phyloP scores from a whole-genome alignment of 192 early-diverging fungal species.

The Oehlia diaphana region DNA sequence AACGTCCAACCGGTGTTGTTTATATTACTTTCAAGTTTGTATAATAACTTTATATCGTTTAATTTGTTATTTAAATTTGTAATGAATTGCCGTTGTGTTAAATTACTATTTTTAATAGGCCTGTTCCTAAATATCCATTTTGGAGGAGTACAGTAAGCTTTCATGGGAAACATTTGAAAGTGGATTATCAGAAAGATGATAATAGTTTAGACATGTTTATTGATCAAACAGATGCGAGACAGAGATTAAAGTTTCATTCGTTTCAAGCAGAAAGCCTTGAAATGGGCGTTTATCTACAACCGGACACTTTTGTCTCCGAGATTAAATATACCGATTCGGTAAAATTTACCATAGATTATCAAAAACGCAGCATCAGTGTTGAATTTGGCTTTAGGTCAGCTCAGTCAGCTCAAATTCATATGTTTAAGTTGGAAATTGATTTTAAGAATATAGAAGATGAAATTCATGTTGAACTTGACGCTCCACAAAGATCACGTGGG shows the following conservation, averaged over 20 bases:
- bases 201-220: not conserved
- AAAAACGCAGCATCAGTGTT: conserved; percentile 29
- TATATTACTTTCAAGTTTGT: conserved; percentile 26
- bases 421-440: conserved; percentile 31
- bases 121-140: not conserved
- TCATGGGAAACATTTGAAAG: conserved; percentile 27
- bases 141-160: conserved; percentile 11
- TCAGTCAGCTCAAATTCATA: not conserved
- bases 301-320: conserved; percentile 32
- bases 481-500: not conserved
- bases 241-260: not conserved
- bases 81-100: not conserved
- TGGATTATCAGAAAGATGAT: conserved; percentile 6
- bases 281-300: conserved; percentile 31
- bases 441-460: conserved; percentile 40
- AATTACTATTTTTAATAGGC: not conserved
- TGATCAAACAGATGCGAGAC: not conserved
- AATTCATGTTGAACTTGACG: conserved; percentile 26
- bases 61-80: not conserved
- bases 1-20: conserved; percentile 12
- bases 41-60: not conserved
- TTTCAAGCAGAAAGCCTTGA: conserved; percentile 22
- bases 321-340: not conserved
- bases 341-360: conserved; percentile 29
- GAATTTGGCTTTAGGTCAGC: conserved; percentile 26